Conservation (phyloP, 768 basidiomycete species). For the Albatrellus ellisii region DNA sequence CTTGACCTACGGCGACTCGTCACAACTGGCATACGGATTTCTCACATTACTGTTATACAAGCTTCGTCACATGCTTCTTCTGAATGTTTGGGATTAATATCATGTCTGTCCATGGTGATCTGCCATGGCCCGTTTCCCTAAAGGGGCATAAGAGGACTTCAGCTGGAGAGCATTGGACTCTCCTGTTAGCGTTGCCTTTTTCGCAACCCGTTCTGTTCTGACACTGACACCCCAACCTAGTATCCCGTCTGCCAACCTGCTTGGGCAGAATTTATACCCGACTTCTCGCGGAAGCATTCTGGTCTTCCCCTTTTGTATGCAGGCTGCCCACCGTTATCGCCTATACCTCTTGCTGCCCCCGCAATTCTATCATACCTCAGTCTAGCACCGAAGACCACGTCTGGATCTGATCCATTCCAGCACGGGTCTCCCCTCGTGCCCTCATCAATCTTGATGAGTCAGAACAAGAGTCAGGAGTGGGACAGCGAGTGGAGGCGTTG, state of each 20-base stretch:
- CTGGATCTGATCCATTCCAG: conserved; percentile 14
- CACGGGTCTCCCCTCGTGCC: conserved; percentile 17
- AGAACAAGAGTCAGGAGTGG: conserved; percentile 40
- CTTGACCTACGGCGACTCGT: no score
- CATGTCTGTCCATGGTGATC: no score
- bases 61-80: no score
- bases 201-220: no score
- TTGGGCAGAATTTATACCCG: conserved; percentile 46
- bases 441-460: conserved; percentile 11
- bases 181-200: conserved; percentile 1
- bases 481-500: conserved; percentile 60
- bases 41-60: conserved; percentile 11
- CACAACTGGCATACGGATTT: no score
- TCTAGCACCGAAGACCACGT: conserved; percentile 24
- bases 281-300: conserved; percentile 8
- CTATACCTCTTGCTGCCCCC: conserved; percentile 53
- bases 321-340: conserved; percentile 30
- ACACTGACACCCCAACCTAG: conserved; percentile 29
- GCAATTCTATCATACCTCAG: conserved; percentile 63
- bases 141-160: no score
- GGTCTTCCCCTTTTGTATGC: conserved; percentile 17
- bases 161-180: no score
- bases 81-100: not conserved
- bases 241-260: conserved; percentile 44
- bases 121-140: no score